Evolutionary conservation across 1,139 yeast genomes (phyloP).

Genomic region (Geotrichum fermentans): DNA sequence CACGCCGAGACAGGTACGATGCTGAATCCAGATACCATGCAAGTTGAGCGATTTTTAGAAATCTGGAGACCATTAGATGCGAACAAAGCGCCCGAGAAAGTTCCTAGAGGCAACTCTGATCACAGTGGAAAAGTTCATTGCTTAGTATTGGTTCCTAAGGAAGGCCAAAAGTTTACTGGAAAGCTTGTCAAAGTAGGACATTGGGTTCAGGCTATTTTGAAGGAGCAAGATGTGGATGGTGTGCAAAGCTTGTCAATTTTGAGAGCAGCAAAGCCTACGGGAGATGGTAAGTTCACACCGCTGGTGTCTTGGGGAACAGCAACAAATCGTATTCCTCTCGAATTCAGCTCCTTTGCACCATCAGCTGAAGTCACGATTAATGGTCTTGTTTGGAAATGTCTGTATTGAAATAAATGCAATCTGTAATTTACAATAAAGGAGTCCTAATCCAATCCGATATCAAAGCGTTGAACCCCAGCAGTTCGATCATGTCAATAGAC

Average conservation of each 20-base stretch:
- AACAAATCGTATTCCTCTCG: constrained; percentile 18
- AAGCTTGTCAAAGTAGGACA: constrained; percentile 26
- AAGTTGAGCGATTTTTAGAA: constrained; percentile 48
- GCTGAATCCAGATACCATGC: constrained; percentile 47
- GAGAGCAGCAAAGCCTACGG: constrained; percentile 17
- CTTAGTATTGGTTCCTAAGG: constrained; percentile 22
- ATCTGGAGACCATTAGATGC: constrained; percentile 56
- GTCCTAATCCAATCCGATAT: neutral
- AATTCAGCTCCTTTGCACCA: neutral
- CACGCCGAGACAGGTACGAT: constrained; percentile 53
- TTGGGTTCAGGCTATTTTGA: constrained; percentile 26
- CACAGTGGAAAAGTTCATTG: neutral
- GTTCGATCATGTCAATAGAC: neutral
- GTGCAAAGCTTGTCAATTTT: constrained; percentile 18
- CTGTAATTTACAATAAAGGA: neutral
- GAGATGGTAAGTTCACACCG: constrained; percentile 13
- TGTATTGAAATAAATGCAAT: neutral
- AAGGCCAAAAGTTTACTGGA: constrained; percentile 23
- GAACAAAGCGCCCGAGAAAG: constrained; percentile 37
- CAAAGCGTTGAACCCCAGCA: neutral
- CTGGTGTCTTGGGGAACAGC: constrained; percentile 20
- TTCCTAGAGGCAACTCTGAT: constrained; percentile 18
- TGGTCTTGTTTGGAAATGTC: constrained; percentile 3
- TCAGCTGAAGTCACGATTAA: neutral
- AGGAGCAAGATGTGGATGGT: constrained; percentile 13